phyloP scores from a whole-genome alignment of 192 early-diverging fungal genomes.

The Lunasporangiospora selenospora region DNA sequence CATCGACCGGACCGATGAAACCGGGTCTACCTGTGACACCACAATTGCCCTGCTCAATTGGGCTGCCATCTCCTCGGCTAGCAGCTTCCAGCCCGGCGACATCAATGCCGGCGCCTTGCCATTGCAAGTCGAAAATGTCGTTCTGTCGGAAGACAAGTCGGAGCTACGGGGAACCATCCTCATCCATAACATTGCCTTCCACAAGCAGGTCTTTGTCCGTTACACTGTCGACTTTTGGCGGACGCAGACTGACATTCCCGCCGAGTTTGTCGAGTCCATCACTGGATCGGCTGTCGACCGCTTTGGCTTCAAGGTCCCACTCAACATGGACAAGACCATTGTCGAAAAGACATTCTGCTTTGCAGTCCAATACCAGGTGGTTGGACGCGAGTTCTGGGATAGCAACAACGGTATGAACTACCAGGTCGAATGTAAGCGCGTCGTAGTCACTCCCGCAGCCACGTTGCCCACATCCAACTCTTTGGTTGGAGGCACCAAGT shows the following conservation, averaged over 20 bases:
- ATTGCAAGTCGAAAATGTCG: slow-evolving; percentile 60
- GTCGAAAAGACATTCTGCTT: slow-evolving; percentile 53
- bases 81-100: slow-evolving; percentile 51
- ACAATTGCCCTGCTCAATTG: slow-evolving; percentile 46
- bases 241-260: slow-evolving; percentile 67
- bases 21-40: slow-evolving; percentile 20
- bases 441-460: slow-evolving; percentile 19
- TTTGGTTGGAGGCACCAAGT: too few relatives aligned
- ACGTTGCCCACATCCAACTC: not conserved
- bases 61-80: slow-evolving; percentile 9
- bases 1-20: slow-evolving; percentile 23
- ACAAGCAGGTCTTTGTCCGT: slow-evolving; percentile 79
- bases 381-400: slow-evolving; percentile 86
- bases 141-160: slow-evolving; percentile 56
- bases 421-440: slow-evolving; percentile 57
- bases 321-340: slow-evolving; percentile 49
- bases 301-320: slow-evolving; percentile 70
- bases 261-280: slow-evolving; percentile 67
- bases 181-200: slow-evolving; percentile 88
- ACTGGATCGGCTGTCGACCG: slow-evolving; percentile 60
- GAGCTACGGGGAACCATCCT: slow-evolving; percentile 70
- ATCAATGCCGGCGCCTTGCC: slow-evolving; percentile 16
- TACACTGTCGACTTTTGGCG: slow-evolving; percentile 88
- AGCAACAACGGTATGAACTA: slow-evolving; percentile 94
- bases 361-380: slow-evolving; percentile 75